A percentile compares a stretch with the other conserved stretches of the same genome.
These are phyloP conservation scores for Bryopsis sp. DNA, from an alignment of 139 green algal genomes.

Conservation along the genomic window DNA sequence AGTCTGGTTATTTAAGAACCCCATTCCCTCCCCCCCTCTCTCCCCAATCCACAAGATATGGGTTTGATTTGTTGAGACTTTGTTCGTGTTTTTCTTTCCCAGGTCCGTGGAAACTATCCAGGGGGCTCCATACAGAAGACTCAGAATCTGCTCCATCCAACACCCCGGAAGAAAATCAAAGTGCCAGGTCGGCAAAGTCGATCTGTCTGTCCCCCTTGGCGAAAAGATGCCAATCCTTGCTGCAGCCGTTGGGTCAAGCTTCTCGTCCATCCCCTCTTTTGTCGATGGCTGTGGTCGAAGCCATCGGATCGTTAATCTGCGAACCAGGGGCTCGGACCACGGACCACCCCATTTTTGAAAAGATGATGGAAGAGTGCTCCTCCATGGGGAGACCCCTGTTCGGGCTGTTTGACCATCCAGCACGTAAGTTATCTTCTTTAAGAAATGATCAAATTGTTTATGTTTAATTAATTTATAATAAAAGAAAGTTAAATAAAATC, in stretches of 20 bases:
- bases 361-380: conserved; percentile 39
- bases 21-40: too few relatives aligned
- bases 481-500: too few relatives aligned
- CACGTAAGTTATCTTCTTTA: conserved; percentile 21
- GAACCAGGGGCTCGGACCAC: conserved; percentile 51
- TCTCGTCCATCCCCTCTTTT: conserved; percentile 24
- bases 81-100: conserved; percentile 7
- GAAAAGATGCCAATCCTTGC: conserved; percentile 22
- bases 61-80: not conserved
- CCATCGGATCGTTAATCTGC: conserved; percentile 39
- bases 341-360: conserved; percentile 38
- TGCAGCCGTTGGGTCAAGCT: conserved; percentile 23
- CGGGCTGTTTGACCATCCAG: conserved; percentile 60
- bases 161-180: conserved; percentile 31
- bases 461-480: too few relatives aligned
- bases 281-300: conserved; percentile 42
- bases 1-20: too few relatives aligned
- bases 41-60: too few relatives aligned
- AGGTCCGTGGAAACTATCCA: conserved; percentile 19
- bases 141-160: conserved; percentile 2
- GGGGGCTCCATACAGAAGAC: conserved; percentile 11
- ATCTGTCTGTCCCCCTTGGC: not conserved
- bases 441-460: not conserved
- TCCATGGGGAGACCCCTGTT: conserved; percentile 65
- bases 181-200: conserved; percentile 42